Base-by-base conservation (phyloP, 2,329 filamentous ascomycete genomes). In the Claviceps africana region DNA sequence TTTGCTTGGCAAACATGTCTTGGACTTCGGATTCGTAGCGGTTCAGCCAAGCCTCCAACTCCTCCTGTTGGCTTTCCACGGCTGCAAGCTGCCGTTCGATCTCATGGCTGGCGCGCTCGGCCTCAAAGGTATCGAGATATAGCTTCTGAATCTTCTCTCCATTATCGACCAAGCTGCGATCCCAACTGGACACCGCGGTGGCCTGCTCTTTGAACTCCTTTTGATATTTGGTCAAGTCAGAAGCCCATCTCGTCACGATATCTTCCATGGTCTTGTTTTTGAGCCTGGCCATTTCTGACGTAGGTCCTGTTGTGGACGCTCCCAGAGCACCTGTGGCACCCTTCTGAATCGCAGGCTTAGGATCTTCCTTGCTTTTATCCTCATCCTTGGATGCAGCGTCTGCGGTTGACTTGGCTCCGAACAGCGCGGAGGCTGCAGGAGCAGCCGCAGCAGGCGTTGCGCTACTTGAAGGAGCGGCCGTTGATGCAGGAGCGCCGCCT, bases 231-330 rank as follows among this genome's bases (percentile, higher is more conserved):
- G 89, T 86, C 48, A 98, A 74, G 63, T 97, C 93, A 0, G 89
- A 88, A 2, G 93, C 93, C 93, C 93, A 98, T 33, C 89, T 83
- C 4, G 88, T 96, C 58, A 98, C 89, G 57, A 98, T 96, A 66
- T 98, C 93, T 63, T 98, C 93, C 86, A 98, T 96, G 0, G 91
- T 95, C 72, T 95, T 97, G 69, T 96, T 95, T 74, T 95, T 95
- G 39, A 98, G 75, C 30, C 93, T 85, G 4, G 91, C 93, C 61
- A 94, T 82, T 53, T 89, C 84, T 17, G 93, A 91, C 2, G 83
- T 74, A 1, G 90, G 88, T 0, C 90, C 90, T 35, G 81, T 75
- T 3, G 87, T 95, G 1, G 89, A 94, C 30, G 83, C 81, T 19
- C 81, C 82, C 48, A 91, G 70, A 30, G 64, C 58, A 46, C 65